A percentile compares a stretch with the other conserved stretches of the same genome.
phyloP scores from a whole-genome alignment of 352 stramenopile species.

The Lagenidium giganteum region DNA sequence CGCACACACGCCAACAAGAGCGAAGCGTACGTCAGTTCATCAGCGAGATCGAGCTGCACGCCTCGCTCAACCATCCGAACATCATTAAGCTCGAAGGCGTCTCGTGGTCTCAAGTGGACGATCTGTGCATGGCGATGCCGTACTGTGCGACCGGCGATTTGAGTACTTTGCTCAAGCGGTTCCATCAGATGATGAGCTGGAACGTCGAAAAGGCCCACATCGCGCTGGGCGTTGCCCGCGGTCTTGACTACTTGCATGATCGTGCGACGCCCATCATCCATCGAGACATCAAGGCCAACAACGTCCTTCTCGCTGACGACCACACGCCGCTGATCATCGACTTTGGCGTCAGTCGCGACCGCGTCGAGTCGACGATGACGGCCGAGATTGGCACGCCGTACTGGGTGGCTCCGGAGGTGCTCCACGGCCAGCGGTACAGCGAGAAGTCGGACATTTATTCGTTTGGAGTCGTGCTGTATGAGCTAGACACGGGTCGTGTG shows the following conservation, averaged over 20 bases:
- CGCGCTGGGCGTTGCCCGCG: conserved; percentile 33
- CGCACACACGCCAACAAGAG: conserved; percentile 27
- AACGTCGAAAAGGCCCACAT: conserved; percentile 38
- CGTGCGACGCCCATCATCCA: conserved; percentile 35
- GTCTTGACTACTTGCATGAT: conserved; percentile 41
- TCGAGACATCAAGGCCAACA: conserved; percentile 45
- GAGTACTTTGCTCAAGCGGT: conserved; percentile 14
- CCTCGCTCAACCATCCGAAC: conserved; percentile 44
- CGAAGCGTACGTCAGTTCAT: conserved; percentile 39
- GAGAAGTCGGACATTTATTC: no score
- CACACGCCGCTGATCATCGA: conserved; percentile 37
- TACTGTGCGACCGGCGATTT: conserved; percentile 37
- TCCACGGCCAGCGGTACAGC: no score
- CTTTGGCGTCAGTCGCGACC: conserved; percentile 30
- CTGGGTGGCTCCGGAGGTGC: no score
- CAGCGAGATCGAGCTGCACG: conserved; percentile 47
- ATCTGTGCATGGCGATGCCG: conserved; percentile 41
- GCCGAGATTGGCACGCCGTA: no score
- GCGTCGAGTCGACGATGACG: no score
- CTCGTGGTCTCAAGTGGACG: conserved; percentile 56
- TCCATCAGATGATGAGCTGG: conserved; percentile 30
- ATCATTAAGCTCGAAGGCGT: conserved; percentile 48
- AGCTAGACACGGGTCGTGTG: no score
- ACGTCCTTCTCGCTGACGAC: conserved; percentile 35
- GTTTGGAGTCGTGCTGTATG: no score